Evolutionary conservation across 805 yeast genomes (phyloP).

Genomic region (Saturnispora zaruensis): DNA sequence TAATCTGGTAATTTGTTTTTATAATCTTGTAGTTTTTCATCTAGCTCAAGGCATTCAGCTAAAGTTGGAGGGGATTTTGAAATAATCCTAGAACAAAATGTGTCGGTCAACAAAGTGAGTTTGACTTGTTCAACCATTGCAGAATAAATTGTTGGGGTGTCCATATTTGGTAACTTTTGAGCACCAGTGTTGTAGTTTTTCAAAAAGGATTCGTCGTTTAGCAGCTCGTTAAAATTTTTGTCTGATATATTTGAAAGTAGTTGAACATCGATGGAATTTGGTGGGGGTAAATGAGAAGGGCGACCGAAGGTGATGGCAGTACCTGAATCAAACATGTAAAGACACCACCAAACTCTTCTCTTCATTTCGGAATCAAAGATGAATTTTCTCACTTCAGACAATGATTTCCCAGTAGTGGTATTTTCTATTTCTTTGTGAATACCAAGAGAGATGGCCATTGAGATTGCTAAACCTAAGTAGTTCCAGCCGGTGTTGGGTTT

Average conservation of each 20-base stretch:
- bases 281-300: constrained; percentile 46
- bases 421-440: constrained; percentile 42
- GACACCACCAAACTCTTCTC: constrained; percentile 61
- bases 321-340: constrained; percentile 55
- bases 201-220: constrained; percentile 18
- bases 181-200: constrained; percentile 8
- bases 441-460: constrained; percentile 63
- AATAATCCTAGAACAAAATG: constrained; percentile 39
- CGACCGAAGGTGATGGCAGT: constrained; percentile 59
- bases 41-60: constrained; percentile 42
- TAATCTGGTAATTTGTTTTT: constrained; percentile 36
- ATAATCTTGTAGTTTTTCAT: constrained; percentile 35
- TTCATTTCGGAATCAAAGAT: constrained; percentile 45
- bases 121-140: constrained; percentile 49
- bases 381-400: constrained; percentile 23
- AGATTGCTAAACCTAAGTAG: constrained; percentile 51
- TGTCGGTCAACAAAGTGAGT: constrained; percentile 40
- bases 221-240: constrained; percentile 26
- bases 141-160: constrained; percentile 48
- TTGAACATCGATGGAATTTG: constrained; percentile 39
- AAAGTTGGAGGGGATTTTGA: constrained; percentile 41
- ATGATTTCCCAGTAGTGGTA: constrained; percentile 6
- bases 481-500: constrained; percentile 66
- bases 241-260: constrained; percentile 46
- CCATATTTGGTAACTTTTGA: constrained; percentile 18